Evolutionary conservation across 2,329 filamentous ascomycete species (phyloP), one percentile per base, ranked within the genome.

Genomic region (Alternaria arborescens): DNA sequence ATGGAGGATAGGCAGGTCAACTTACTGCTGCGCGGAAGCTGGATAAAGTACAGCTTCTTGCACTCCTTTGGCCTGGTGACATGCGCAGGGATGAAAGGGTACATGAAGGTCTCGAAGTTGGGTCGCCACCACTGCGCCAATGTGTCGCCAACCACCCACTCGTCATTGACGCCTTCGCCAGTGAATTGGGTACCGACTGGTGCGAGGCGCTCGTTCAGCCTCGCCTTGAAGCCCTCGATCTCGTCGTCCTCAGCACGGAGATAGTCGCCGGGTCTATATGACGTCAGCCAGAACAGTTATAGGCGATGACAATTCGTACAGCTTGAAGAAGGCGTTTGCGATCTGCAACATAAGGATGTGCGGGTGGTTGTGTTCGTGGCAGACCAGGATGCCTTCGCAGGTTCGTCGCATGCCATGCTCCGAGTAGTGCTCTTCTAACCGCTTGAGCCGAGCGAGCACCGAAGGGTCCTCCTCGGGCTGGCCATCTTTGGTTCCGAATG

Each of bases 71-170:
- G 95, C 53, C 95, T 86, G 18, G 94, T 97, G 64, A 97, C 93
- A 81, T 99, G 95, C 18, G 94, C 93, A 8, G 95, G 95, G 58
- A 98, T 90, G 80, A 97, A 99, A 0, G 95, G 95, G 78, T 99
- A 99, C 93, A 99, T 97, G 85, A 98, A 98, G 2, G 95, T 98
- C 84, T 99, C 95, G 78, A 98, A 97, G 83, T 98, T 99, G 55
- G 95, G 95, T 59, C 95, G 87, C 93, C 94, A 99, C 95, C 95
- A 99, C 82, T 97, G 94, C 55, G 95, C 94, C 58, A 99, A 85
- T 50, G 94, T 97, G 78, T 98, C 95, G 71, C 92, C 93, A 70
- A 99, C 89, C 78, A 96, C 87, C 95, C 95, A 99, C 76, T 97
- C 93, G 66, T 92, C 91, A 77, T 94, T 94, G 71, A 95, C 92